phyloP scores from a whole-genome alignment of 1,284 basidiomycete genomes.

The Cryptococcus sp. region DNA sequence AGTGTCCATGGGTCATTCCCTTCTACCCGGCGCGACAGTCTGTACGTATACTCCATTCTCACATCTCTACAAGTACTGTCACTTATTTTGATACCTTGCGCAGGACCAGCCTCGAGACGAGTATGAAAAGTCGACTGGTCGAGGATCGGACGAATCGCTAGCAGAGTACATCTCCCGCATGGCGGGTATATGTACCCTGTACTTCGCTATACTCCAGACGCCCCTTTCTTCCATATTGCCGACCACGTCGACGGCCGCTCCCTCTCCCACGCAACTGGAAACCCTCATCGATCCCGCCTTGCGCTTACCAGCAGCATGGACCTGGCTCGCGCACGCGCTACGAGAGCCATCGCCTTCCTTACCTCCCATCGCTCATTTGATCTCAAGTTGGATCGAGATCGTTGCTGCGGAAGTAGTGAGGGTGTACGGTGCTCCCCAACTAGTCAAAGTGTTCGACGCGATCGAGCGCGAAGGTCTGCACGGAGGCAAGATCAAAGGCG shows the following conservation, averaged over 20 bases:
- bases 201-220: slow-evolving; percentile 73
- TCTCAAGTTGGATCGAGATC: slow-evolving; percentile 69
- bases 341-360: slow-evolving; percentile 39
- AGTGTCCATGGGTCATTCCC: slow-evolving; percentile 62
- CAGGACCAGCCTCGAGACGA: slow-evolving; percentile 59
- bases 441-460: slow-evolving; percentile 70
- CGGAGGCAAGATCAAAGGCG: slow-evolving; percentile 34
- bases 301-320: slow-evolving; percentile 64
- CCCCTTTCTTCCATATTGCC: slow-evolving; percentile 45
- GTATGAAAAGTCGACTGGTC: slow-evolving; percentile 69
- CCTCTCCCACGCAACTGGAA: slow-evolving; percentile 56
- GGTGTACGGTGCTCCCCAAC: slow-evolving; percentile 71
- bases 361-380: slow-evolving; percentile 41
- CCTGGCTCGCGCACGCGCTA: slow-evolving; percentile 58
- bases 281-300: slow-evolving; percentile 60
- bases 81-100: background rate
- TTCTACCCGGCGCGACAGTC: slow-evolving; percentile 49
- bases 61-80: background rate
- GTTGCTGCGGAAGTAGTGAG: slow-evolving; percentile 63
- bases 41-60: slow-evolving; percentile 30
- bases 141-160: slow-evolving; percentile 57
- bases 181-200: slow-evolving; percentile 80
- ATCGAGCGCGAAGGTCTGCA: slow-evolving; percentile 62
- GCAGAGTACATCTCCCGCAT: slow-evolving; percentile 75
- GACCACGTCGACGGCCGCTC: slow-evolving; percentile 36